These are phyloP conservation scores for Zoysia matrella DNA, from an alignment of 202 grass and related monocot species.

Conservation along the genomic window DNA sequence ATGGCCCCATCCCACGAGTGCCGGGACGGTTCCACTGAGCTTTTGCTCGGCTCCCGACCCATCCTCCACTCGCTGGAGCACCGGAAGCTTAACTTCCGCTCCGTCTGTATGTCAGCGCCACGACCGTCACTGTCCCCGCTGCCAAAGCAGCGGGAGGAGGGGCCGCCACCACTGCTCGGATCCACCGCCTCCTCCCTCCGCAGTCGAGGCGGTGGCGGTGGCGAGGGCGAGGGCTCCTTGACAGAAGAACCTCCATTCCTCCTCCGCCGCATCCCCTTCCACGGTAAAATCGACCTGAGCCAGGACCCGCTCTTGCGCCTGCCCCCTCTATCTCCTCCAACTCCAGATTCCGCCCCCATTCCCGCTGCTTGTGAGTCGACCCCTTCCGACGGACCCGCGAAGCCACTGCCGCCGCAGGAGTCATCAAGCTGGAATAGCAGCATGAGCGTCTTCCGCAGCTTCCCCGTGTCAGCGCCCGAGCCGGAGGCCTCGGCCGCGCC, in stretches of 20 bases:
- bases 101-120: conserved; percentile 6
- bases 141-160: background rate
- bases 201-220: background rate
- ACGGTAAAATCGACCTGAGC: conserved; percentile 48
- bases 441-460: conserved; percentile 70
- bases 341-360: background rate
- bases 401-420: background rate
- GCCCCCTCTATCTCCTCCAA: background rate
- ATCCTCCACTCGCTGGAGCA: conserved; percentile 64
- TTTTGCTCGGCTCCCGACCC: conserved; percentile 36
- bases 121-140: background rate
- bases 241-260: background rate
- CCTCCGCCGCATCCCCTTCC: background rate
- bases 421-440: conserved; percentile 78
- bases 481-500: background rate
- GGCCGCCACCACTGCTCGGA: background rate
- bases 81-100: conserved; percentile 57
- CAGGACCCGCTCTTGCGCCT: conserved; percentile 42
- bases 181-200: background rate
- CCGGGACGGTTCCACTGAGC: conserved; percentile 59
- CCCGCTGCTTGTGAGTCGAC: background rate
- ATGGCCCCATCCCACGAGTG: conserved; percentile 97
- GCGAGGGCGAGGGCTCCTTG: conserved; percentile 31
- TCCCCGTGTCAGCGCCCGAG: conserved; percentile 41
- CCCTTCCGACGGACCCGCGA: background rate